Evolutionary conservation across 2,329 filamentous ascomycete genomes (phyloP).

Genomic region (Ciborinia camelliae): DNA sequence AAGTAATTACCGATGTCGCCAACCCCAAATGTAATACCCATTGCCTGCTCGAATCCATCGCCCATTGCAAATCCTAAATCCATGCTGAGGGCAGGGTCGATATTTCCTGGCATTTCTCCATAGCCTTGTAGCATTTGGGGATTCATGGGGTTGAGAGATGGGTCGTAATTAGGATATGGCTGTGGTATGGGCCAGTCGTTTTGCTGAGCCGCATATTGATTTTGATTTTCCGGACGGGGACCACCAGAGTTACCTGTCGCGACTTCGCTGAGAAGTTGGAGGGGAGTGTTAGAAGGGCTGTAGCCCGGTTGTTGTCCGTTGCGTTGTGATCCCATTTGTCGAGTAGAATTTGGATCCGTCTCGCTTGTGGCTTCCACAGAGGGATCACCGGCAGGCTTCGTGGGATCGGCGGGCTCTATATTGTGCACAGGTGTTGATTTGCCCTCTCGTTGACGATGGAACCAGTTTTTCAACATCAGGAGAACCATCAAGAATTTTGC

Average conservation of each 20-base stretch:
- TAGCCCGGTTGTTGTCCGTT: conserved; percentile 31
- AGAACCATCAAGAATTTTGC: conserved; percentile 70
- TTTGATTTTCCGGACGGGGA: conserved; percentile 26
- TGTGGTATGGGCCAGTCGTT: conserved; percentile 31
- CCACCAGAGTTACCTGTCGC: conserved; percentile 38
- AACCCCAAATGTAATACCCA: conserved; percentile 36
- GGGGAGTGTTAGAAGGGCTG: conserved; percentile 37
- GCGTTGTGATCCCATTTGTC: conserved; percentile 12
- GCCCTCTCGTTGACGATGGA: conserved; percentile 36
- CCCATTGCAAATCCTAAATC: conserved; percentile 35
- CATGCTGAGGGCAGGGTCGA: conserved; percentile 34
- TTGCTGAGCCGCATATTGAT: conserved; percentile 25
- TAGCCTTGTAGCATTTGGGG: conserved; percentile 25
- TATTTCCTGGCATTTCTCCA: conserved; percentile 24
- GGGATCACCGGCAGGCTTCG: neutral
- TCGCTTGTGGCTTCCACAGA: conserved; percentile 3
- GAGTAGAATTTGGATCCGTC: neutral
- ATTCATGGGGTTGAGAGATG: conserved; percentile 20
- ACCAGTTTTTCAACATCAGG: conserved; percentile 66
- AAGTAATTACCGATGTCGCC: conserved; percentile 36
- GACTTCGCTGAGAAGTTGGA: conserved; percentile 43
- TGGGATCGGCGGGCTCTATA: neutral
- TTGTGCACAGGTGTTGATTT: conserved; percentile 20
- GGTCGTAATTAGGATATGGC: conserved; percentile 25
- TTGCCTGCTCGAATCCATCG: conserved; percentile 37